phyloP scores from a whole-genome alignment of 2,329 filamentous ascomycete species.

The Aspergillus sp. region DNA sequence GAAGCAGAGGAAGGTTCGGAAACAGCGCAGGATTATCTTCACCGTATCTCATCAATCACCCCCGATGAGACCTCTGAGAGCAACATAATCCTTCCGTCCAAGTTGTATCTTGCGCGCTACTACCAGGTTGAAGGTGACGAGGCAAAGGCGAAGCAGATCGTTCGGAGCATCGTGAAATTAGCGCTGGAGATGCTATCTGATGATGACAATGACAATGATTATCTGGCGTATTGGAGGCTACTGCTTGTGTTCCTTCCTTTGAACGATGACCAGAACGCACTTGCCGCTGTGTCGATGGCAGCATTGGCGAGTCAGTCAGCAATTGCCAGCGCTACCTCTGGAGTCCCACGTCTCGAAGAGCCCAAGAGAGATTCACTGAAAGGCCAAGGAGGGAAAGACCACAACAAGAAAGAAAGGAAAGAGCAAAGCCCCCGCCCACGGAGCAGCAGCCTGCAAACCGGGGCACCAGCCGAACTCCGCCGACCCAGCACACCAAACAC shows the following conservation, averaged over 20 bases:
- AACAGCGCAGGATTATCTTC: conserved; percentile 15
- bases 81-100: conserved; percentile 22
- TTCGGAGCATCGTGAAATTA: conserved; percentile 28
- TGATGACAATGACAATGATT: conserved; percentile 34
- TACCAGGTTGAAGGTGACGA: conserved; percentile 25
- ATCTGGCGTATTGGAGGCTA: conserved; percentile 28
- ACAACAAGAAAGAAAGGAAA: conserved; percentile 11
- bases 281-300: conserved; percentile 24
- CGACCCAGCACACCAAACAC: conserved; percentile 3
- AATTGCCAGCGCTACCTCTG: neutral
- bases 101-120: conserved; percentile 27
- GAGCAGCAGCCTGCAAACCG: neutral
- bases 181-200: conserved; percentile 35
- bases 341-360: conserved; percentile 5
- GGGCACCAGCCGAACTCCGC: neutral
- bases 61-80: conserved; percentile 22
- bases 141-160: conserved; percentile 25
- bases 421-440: conserved; percentile 3
- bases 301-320: conserved; percentile 13
- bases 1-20: conserved; percentile 10
- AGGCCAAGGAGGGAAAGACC: neutral
- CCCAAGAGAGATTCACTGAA: neutral
- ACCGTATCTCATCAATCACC: conserved; percentile 19
- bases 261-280: conserved; percentile 26
- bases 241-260: conserved; percentile 27